Conservation (phyloP, 192 early-diverging fungal species). For the Paraglomus brasilianum region DNA sequence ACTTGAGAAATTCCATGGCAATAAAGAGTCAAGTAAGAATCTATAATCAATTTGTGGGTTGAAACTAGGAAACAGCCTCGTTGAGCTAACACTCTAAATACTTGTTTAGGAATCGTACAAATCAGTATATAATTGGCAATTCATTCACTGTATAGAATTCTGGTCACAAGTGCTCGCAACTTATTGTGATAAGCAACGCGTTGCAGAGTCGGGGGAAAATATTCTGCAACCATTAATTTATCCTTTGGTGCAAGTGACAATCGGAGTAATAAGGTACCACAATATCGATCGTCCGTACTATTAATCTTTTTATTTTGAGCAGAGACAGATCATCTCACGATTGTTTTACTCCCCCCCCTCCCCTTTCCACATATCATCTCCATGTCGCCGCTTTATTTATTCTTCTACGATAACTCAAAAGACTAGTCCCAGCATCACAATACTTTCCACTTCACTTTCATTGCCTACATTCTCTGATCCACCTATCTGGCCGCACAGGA, state of each 20-base stretch:
- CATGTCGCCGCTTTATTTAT: too few relatives aligned
- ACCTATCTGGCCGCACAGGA: conserved; percentile 67
- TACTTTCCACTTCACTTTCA: conserved; percentile 94
- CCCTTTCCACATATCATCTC: background rate
- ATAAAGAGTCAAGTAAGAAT: conserved; percentile 64
- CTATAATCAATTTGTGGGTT: background rate
- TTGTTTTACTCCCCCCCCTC: conserved; percentile 37
- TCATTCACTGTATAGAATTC: conserved; percentile 85
- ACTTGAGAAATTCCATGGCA: conserved; percentile 85
- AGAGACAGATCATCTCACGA: conserved; percentile 16
- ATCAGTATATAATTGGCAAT: conserved; percentile 97
- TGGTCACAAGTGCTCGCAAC: conserved; percentile 84
- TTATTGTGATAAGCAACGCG: conserved; percentile 57
- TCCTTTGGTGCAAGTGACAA: conserved; percentile 80
- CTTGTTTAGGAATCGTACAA: conserved; percentile 71
- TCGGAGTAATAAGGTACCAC: conserved; percentile 59
- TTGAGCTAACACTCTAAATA: background rate
- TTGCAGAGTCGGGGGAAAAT: conserved; percentile 50
- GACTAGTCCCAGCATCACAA: conserved; percentile 86
- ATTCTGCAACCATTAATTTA: conserved; percentile 77
- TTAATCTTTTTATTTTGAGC: conserved; percentile 8
- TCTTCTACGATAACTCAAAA: conserved; percentile 17
- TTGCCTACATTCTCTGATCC: conserved; percentile 69
- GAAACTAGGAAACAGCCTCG: too few relatives aligned
- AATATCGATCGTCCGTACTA: background rate